Evolutionary conservation across 169 alveolate genomes (phyloP).

Genomic region (Plasmodium blacklocki): DNA sequence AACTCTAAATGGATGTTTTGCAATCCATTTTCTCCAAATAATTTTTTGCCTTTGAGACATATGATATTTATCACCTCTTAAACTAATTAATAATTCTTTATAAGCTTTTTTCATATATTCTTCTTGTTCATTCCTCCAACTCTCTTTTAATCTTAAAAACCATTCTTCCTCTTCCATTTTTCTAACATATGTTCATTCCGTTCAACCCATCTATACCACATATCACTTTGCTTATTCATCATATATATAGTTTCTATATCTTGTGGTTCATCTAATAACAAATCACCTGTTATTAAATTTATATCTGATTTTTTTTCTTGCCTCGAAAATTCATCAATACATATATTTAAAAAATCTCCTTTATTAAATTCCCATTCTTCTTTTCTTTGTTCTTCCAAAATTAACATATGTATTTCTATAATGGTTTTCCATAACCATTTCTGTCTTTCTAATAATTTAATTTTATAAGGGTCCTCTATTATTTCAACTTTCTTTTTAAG

Average conservation of each 20-base stretch:
- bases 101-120: neutral
- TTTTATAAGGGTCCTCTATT: neutral
- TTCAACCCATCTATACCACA: neutral
- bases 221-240: neutral
- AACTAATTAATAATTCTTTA: neutral
- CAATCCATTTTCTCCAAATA: neutral
- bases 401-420: neutral
- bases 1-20: neutral
- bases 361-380: neutral
- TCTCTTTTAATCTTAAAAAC: too few species aligned
- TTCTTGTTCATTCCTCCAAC: too few species aligned
- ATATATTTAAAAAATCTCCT: neutral
- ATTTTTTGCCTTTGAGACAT: neutral
- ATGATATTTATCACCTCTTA: neutral
- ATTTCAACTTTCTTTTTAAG: neutral
- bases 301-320: neutral
- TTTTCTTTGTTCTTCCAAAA: neutral
- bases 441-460: neutral
- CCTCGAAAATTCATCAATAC: neutral
- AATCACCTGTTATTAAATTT: neutral
- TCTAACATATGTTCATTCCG: neutral
- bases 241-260: too few species aligned
- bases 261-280: neutral
- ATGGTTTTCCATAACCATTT: neutral
- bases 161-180: neutral